Conservation (phyloP, 1,284 basidiomycete species). For the Ceraceosorus guamensis region DNA sequence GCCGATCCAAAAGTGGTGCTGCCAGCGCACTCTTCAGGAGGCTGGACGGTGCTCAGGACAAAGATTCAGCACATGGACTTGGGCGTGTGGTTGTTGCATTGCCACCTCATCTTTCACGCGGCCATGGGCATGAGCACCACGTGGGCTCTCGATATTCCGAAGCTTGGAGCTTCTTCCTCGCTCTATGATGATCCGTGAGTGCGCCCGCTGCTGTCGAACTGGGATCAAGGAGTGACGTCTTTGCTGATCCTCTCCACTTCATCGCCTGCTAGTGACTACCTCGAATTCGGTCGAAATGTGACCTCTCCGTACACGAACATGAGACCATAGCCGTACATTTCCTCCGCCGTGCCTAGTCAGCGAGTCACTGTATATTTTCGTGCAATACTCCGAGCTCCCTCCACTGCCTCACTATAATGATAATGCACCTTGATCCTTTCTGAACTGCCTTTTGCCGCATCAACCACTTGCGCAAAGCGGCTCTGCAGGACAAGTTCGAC, state of each 20-base stretch:
- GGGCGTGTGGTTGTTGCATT: constrained; percentile 24
- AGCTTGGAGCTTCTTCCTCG: not conserved
- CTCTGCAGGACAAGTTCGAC: too few relatives aligned
- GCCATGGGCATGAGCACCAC: constrained; percentile 32
- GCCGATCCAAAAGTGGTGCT: constrained; percentile 13
- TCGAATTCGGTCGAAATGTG: constrained; percentile 1
- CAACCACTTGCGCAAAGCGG: too few relatives aligned
- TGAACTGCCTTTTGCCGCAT: too few relatives aligned
- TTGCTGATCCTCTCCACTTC: not conserved
- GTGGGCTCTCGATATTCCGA: constrained; percentile 15
- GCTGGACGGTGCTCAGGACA: constrained; percentile 25
- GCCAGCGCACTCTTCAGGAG: constrained; percentile 13
- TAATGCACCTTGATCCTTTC: too few relatives aligned
- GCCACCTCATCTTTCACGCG: constrained; percentile 24
- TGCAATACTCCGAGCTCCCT: too few relatives aligned
- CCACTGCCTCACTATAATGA: too few relatives aligned
- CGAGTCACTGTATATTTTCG: too few relatives aligned
- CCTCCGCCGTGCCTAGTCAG: too few relatives aligned
- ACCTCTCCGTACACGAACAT: not conserved
- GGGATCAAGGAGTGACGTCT: not conserved
- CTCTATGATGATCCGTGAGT: not conserved
- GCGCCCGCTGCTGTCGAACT: not conserved
- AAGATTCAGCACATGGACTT: constrained; percentile 13
- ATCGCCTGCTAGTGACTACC: not conserved
- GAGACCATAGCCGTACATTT: too few relatives aligned